Evolutionary conservation across 495 filamentous ascomycete genomes (phyloP).

Genomic region (Penicillium riverlandense): DNA sequence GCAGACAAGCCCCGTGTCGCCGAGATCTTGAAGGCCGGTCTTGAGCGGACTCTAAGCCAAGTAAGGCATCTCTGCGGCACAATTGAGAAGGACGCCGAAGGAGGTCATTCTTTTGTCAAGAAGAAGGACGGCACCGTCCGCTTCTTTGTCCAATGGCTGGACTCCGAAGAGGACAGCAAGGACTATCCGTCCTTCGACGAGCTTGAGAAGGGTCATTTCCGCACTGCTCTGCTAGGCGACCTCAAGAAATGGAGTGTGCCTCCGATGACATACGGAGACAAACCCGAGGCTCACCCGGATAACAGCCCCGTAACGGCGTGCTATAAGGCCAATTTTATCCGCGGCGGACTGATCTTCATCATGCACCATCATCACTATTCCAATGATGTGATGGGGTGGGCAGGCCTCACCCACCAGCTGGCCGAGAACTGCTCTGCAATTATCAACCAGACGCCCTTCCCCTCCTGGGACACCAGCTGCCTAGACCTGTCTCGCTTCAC

Average conservation of each 20-base stretch:
- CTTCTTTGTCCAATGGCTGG: constrained; percentile 35
- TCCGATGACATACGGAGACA: constrained; percentile 34
- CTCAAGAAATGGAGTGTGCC: constrained; percentile 19
- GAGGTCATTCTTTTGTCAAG: constrained; percentile 33
- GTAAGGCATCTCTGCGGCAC: constrained; percentile 33
- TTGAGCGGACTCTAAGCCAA: constrained; percentile 35
- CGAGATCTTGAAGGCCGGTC: constrained; percentile 20
- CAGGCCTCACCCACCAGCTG: constrained; percentile 28
- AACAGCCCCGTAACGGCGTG: constrained; percentile 24
- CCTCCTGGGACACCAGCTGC: constrained; percentile 24
- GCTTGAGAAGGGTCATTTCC: constrained; percentile 7
- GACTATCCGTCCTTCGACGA: constrained; percentile 14
- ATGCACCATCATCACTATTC: constrained; percentile 38
- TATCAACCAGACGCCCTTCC: constrained; percentile 18
- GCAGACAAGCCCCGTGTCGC: constrained; percentile 16
- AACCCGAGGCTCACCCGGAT: constrained; percentile 27
- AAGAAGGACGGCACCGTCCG: constrained; percentile 30
- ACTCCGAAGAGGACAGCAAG: constrained; percentile 19
- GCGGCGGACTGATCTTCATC: constrained; percentile 33
- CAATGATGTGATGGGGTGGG: constrained; percentile 38
- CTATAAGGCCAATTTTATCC: constrained; percentile 37
- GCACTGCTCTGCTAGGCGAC: constrained; percentile 15
- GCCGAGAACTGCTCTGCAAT: constrained; percentile 36
- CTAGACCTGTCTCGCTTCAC: constrained; percentile 28
- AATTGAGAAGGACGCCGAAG: constrained; percentile 29